phyloP scores from a whole-genome alignment of 2,329 filamentous ascomycete genomes.

The Aureobasidium pullulans region DNA sequence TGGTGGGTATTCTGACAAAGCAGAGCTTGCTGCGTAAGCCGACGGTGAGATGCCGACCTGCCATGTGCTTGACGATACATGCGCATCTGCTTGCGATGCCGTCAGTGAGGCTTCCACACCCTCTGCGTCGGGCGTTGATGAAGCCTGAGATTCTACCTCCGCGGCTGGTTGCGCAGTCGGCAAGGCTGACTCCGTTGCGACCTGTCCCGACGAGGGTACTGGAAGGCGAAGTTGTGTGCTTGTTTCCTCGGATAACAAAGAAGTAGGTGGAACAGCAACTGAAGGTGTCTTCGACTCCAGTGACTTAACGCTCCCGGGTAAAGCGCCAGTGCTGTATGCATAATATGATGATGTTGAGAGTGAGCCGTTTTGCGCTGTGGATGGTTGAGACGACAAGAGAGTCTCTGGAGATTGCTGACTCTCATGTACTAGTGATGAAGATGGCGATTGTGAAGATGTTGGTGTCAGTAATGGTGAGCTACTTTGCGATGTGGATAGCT shows the following conservation, averaged over 20 bases:
- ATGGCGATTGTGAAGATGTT: neutral
- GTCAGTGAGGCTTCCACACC: neutral
- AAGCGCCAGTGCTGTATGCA: neutral
- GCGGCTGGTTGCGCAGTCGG: neutral
- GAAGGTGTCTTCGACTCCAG: neutral
- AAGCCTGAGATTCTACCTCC: neutral
- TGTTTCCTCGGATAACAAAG: neutral
- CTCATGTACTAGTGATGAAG: neutral
- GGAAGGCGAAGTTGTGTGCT: neutral
- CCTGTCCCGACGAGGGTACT: neutral
- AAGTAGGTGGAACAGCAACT: neutral
- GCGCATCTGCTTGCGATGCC: neutral
- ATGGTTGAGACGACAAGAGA: neutral
- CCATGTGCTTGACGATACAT: neutral
- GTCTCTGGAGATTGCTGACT: neutral
- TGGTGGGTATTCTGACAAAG: neutral
- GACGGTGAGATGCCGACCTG: constrained; percentile 6
- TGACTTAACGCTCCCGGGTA: neutral
- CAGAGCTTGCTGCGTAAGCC: neutral
- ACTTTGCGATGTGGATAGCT: neutral
- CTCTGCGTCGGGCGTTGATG: neutral
- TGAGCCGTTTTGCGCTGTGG: neutral
- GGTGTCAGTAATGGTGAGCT: neutral
- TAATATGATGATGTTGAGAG: neutral
- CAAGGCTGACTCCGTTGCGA: neutral